Evolutionary conservation across 805 yeast genomes (phyloP).

Genomic region (Yamadazyma paraphyllophila): DNA sequence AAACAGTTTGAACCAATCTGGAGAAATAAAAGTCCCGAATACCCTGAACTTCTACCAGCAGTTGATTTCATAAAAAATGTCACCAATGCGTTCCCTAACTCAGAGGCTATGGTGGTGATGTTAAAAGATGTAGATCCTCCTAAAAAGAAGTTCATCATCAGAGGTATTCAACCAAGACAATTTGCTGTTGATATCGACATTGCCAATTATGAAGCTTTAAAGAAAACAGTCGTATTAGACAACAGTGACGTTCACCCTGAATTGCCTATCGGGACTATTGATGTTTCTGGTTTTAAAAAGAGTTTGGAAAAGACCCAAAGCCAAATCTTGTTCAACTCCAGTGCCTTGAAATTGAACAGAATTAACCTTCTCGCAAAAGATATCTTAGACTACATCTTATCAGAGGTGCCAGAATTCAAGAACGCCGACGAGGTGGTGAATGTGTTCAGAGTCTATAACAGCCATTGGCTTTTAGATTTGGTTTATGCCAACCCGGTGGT

Average conservation of each 20-base stretch:
- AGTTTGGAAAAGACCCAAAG: constrained; percentile 15
- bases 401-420: constrained; percentile 25
- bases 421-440: constrained; percentile 19
- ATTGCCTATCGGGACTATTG: constrained; percentile 38
- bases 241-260: constrained; percentile 11
- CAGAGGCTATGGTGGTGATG: constrained; percentile 89
- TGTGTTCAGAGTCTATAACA: constrained; percentile 36
- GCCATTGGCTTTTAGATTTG: constrained; percentile 40
- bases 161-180: constrained; percentile 88
- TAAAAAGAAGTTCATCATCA: constrained; percentile 80
- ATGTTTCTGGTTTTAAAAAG: constrained; percentile 29
- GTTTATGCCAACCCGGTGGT: constrained; percentile 42
- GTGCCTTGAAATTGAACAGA: constrained; percentile 16
- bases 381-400: constrained; percentile 30
- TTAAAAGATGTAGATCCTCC: constrained; percentile 46
- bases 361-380: constrained; percentile 34
- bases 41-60: constrained; percentile 68
- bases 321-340: constrained; percentile 13
- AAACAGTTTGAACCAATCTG: constrained; percentile 71
- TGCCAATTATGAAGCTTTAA: constrained; percentile 44
- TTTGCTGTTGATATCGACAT: constrained; percentile 48
- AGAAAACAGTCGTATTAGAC: constrained; percentile 13
- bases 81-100: constrained; percentile 79
- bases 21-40: constrained; percentile 34
- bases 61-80: constrained; percentile 96